Base-by-base conservation (phyloP, 306 rosid species). In the Lotus japonicus region DNA sequence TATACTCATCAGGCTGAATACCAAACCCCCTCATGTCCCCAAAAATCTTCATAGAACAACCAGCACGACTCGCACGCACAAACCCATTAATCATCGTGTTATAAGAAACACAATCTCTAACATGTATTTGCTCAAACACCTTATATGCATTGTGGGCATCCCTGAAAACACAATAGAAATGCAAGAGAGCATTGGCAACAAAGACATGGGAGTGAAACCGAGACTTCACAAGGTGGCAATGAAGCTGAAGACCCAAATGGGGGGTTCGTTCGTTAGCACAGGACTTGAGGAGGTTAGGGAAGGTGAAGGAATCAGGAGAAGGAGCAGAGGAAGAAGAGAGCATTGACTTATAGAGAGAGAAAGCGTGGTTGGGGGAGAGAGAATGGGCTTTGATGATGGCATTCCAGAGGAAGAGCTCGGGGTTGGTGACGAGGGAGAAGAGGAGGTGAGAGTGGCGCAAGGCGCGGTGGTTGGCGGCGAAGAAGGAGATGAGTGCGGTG, bases 21-120 rank as follows among this genome's bases (percentile, higher is more conserved):
- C 14, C 2, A 55, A n/a, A 8, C 44, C 23, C 54, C 54, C 65
- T 39, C 86, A 82, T 82, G 48, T 75, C 80, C 19, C 15, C 14
- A 19, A 75, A 75, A 71, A 66, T 31, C 15, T n/a, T 28, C 1
- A 82, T 7, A 18, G 67, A 62, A 66, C 42, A 35, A 33, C 18
- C 2, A 3, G 74, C 65, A 16, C 9, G 42, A 48, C 79, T 84
- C 11, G 18, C 67, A 39, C 71, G 79, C 46, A 45, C 81, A 71
- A 71, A 67, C 71, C 84, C 86, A 57, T 21, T 55, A 55, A 82
- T 66, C 79, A 79, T 62, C 0, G 86, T 75, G 63, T 79, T 82
- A 71, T n/a, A 82, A 0, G 86, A 74, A 67, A 82, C 84, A 0
- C 13, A 12, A 35, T 82, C 79, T 57, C 77, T 79, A 5, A 79